Base-by-base conservation (phyloP, 306 rosid species). In the Boehmeria nivea region DNA sequence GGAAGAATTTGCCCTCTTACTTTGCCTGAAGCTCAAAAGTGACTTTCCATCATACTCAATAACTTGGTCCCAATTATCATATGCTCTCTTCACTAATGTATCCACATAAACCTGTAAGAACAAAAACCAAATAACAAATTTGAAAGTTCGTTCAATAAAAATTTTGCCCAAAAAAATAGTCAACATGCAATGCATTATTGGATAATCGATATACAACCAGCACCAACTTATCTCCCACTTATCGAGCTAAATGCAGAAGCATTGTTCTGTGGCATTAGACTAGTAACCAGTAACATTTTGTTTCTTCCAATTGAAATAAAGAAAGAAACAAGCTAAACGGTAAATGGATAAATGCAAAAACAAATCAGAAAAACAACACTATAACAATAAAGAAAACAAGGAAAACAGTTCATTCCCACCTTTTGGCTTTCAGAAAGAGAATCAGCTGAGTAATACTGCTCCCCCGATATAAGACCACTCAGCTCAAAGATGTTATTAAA, bases 21-120 rank as follows among this genome's bases (percentile, higher is more conserved):
- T 68, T 57, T 76, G 77, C 65, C 73, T 76, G 43, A 64, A 70
- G 71, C 61, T 65, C 71, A 85, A 61, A 21, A 83, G 87, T 51
- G 99, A 77, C 72, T 88, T 93, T 33, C 96, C 95, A 73, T 93
- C 96, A 60, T 93, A 93, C 57, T 93, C 94, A 50, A 85, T 54
- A 59, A 85, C 99, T 57, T 81, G 89, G 28, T 83, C 82, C 99
- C 99, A 93, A 69, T 85, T 78, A 17, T 93, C 99, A 44, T 93
- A 93, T 38, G 99, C 96, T 76, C 84, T 87, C 72, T 93, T 93
- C 78, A 93, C 95, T 59, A 87, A 72, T 2, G 86, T 70, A 81
- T 93, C 99, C 6, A 93, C 95, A 69, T 78, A 85, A 57, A 87
- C 74, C 99, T 93, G 88, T 72, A 77, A 42, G 61, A 60, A 54